Evolutionary conservation across 768 basidiomycete genomes (phyloP).

Genomic region (Saitozyma sp.): DNA sequence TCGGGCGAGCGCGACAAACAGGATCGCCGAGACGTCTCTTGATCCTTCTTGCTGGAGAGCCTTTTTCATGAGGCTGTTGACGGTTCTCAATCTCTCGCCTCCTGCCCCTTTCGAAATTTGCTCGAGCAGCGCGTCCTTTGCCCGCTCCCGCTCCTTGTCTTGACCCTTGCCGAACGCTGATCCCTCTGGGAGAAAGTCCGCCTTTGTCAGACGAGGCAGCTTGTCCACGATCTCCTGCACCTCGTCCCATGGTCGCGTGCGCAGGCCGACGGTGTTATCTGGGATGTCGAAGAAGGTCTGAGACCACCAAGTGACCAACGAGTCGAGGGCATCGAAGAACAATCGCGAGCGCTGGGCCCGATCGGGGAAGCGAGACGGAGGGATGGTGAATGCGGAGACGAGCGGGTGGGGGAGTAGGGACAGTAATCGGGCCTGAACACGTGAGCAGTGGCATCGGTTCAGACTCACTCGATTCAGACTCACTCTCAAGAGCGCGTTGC

Average conservation of each 20-base stretch:
- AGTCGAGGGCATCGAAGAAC: conserved; percentile 76
- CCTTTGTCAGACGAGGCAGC: conserved; percentile 39
- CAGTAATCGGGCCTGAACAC: conserved; percentile 74
- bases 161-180: conserved; percentile 47
- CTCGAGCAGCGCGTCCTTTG: conserved; percentile 44
- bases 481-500: conserved; percentile 80
- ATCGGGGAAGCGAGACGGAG: conserved; percentile 77
- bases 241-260: conserved; percentile 74
- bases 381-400: conserved; percentile 76
- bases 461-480: conserved; percentile 61
- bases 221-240: conserved; percentile 55
- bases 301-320: conserved; percentile 83
- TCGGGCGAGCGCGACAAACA: conserved; percentile 87
- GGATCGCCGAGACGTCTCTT: conserved; percentile 80
- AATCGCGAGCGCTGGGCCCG: conserved; percentile 75
- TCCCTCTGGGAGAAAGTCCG: conserved; percentile 32
- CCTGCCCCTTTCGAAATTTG: conserved; percentile 54
- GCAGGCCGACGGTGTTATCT: conserved; percentile 55
- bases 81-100: conserved; percentile 68
- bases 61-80: conserved; percentile 92
- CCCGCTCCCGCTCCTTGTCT: conserved; percentile 43
- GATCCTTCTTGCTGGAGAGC: conserved; percentile 75
- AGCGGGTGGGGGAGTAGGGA: conserved; percentile 78
- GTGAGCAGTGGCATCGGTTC: conserved; percentile 1
- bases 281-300: conserved; percentile 60